Evolutionary conservation across 2,329 filamentous ascomycete species (phyloP).

Genomic region (Diplodia intermedia): DNA sequence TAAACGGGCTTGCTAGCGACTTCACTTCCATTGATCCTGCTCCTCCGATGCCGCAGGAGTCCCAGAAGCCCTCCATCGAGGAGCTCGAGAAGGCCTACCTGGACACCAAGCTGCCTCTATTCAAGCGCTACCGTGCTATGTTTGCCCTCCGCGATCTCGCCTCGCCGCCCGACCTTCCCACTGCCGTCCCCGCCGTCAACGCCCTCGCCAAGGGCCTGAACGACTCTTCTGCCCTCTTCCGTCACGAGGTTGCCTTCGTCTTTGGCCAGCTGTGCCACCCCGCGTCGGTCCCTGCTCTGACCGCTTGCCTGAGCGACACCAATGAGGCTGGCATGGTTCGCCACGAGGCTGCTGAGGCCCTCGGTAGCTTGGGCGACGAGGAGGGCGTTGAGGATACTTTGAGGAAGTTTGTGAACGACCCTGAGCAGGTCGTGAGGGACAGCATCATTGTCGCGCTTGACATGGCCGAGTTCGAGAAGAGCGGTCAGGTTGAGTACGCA

Average conservation of each 20-base stretch:
- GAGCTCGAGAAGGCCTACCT: conserved; percentile 79
- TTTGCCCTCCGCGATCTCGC: conserved; percentile 94
- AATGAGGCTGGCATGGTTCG: conserved; percentile 95
- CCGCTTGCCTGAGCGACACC: conserved; percentile 75
- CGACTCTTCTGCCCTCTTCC: conserved; percentile 89
- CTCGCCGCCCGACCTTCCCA: conserved; percentile 88
- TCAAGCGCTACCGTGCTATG: conserved; percentile 96
- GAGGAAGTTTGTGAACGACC: conserved; percentile 83
- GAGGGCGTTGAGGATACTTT: conserved; percentile 88
- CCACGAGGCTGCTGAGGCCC: conserved; percentile 94
- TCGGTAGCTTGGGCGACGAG: conserved; percentile 92
- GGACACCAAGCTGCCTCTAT: conserved; percentile 79
- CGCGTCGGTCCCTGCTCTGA: conserved; percentile 91
- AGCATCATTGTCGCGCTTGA: conserved; percentile 95
- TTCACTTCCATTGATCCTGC: conserved; percentile 96
- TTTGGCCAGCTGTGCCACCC: conserved; percentile 96
- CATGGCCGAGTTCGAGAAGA: conserved; percentile 97
- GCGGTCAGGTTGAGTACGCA: conserved; percentile 87
- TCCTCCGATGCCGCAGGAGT: conserved; percentile 79
- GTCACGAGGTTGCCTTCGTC: conserved; percentile 97
- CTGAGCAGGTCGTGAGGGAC: conserved; percentile 91
- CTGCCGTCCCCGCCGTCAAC: conserved; percentile 83
- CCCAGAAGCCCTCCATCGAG: conserved; percentile 68
- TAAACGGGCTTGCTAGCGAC: conserved; percentile 65
- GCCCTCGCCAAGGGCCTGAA: conserved; percentile 84